These are phyloP conservation scores for Penicillium sp. DNA, from an alignment of 2,329 filamentous ascomycete genomes.

Conservation along the genomic window DNA sequence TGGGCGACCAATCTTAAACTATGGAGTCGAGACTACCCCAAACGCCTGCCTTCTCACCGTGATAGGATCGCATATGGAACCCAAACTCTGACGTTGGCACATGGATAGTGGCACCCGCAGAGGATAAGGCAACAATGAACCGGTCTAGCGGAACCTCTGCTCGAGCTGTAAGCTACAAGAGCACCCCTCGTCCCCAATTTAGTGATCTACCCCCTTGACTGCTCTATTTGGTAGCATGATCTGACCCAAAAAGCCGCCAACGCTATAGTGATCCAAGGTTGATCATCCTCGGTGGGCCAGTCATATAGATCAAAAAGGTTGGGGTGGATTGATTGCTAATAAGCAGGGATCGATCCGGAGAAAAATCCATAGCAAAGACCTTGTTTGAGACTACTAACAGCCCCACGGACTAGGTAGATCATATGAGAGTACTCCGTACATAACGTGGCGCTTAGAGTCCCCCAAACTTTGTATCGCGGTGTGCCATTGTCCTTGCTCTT, in stretches of 20 bases:
- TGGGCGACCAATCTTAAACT: constrained; percentile 13
- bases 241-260: constrained; percentile 9
- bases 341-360: constrained; percentile 1
- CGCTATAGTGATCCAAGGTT: constrained; percentile 7
- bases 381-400: background rate
- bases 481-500: background rate
- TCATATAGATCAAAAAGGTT: background rate
- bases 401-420: constrained; percentile 7
- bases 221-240: constrained; percentile 1
- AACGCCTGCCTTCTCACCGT: background rate
- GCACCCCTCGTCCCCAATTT: background rate
- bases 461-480: background rate
- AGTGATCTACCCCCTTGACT: constrained; percentile 10
- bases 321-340: constrained; percentile 6
- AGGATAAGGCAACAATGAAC: background rate
- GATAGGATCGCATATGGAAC: constrained; percentile 3
- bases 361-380: background rate
- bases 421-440: background rate
- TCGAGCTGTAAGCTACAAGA: background rate
- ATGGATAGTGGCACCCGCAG: background rate
- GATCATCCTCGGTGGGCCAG: constrained; percentile 11
- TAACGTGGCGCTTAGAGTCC: constrained; percentile 17
- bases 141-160: background rate
- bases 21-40: constrained; percentile 12
- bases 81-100: background rate